These are phyloP conservation scores for Podaxis sp. DNA, from an alignment of 768 basidiomycete genomes.

Conservation along the genomic window DNA sequence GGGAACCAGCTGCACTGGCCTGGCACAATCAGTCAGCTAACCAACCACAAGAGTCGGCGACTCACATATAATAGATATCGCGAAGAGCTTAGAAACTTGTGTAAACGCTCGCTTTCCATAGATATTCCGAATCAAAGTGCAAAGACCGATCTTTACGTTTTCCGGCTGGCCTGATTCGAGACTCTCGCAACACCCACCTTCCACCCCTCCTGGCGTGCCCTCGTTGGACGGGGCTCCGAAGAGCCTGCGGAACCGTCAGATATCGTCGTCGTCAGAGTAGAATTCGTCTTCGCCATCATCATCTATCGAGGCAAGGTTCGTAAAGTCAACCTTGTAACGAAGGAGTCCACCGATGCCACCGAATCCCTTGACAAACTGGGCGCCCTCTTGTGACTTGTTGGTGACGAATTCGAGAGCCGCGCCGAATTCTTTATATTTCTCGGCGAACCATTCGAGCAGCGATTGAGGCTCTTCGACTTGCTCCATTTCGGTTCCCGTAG, in stretches of 20 bases:
- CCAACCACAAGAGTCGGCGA: not conserved
- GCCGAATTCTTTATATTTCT: constrained; percentile 98
- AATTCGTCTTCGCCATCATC: constrained; percentile 91
- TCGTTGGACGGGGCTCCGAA: constrained; percentile 69
- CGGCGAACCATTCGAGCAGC: constrained; percentile 97
- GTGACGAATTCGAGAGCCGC: constrained; percentile 95
- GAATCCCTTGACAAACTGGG: constrained; percentile 97
- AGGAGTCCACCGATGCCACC: constrained; percentile 96
- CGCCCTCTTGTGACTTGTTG: constrained; percentile 94
- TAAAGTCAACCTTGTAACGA: constrained; percentile 97
- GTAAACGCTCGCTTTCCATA: not conserved
- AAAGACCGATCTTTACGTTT: not conserved
- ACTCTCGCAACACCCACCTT: constrained; percentile 30
- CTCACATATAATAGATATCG: constrained; percentile 2
- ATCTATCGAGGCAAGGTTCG: constrained; percentile 69
- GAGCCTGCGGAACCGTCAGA: constrained; percentile 91
- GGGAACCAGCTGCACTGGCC: not conserved
- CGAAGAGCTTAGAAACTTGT: not conserved
- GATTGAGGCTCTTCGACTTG: constrained; percentile 76
- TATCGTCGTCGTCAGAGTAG: constrained; percentile 72
- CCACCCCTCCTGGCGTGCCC: constrained; percentile 72
- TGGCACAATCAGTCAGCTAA: not conserved
- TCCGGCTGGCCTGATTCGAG: not conserved
- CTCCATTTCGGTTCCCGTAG: constrained; percentile 96
- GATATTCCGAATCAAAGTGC: not conserved